These are phyloP conservation scores for Pythium biforme DNA, from an alignment of 352 stramenopile species.

Conservation along the genomic window DNA sequence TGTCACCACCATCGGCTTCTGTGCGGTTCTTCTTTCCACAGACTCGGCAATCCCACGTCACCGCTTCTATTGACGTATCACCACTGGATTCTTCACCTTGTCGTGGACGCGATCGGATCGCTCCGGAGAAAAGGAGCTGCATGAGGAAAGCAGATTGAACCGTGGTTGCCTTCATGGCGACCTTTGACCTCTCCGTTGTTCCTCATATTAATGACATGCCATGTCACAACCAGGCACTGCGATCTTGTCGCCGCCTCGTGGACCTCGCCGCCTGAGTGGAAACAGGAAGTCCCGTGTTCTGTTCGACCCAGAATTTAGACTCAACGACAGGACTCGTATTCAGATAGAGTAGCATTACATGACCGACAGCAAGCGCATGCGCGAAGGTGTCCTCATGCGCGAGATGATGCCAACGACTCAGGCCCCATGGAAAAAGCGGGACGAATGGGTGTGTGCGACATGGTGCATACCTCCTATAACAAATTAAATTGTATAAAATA, in stretches of 20 bases:
- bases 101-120: background rate
- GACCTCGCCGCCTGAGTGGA: no score
- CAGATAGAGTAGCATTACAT: no score
- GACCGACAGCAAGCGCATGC: no score
- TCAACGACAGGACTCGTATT: no score
- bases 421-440: background rate
- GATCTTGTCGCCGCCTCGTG: background rate
- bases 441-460: constrained; percentile 27
- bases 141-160: background rate
- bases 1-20: background rate
- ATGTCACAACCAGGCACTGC: background rate
- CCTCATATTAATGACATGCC: background rate
- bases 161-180: background rate
- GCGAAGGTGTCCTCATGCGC: background rate
- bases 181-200: background rate
- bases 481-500: constrained; percentile 1
- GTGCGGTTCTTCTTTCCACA: constrained; percentile 14
- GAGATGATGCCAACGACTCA: background rate
- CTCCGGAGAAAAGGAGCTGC: constrained; percentile 10
- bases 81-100: background rate
- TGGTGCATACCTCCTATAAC: constrained; percentile 17
- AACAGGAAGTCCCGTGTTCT: no score
- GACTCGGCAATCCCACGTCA: constrained; percentile 15
- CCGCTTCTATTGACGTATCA: background rate
- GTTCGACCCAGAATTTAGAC: no score